phyloP scores from a whole-genome alignment of 2,329 filamentous ascomycete genomes.

The Talaromyces amestolkiae region DNA sequence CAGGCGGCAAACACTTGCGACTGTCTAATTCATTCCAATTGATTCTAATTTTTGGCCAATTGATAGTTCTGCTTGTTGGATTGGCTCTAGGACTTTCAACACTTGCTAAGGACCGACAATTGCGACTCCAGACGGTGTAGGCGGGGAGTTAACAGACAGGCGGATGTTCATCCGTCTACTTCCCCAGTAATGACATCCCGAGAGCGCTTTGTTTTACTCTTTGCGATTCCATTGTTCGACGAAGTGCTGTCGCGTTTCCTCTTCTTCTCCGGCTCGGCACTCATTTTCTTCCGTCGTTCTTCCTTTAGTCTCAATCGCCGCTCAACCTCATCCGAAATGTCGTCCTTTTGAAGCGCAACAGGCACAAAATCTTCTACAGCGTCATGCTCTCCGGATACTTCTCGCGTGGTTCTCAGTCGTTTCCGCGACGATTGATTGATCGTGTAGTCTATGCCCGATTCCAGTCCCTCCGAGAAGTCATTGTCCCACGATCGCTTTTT shows the following conservation, averaged over 20 bases:
- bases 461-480: neutral
- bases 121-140: neutral
- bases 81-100: neutral
- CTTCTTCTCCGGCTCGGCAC: slow-evolving; percentile 39
- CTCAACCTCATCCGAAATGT: slow-evolving; percentile 48
- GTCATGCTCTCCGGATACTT: slow-evolving; percentile 25
- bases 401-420: slow-evolving; percentile 26
- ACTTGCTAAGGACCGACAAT: neutral
- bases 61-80: neutral
- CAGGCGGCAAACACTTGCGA: neutral
- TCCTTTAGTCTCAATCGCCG: slow-evolving; percentile 45
- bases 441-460: neutral
- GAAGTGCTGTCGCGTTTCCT: slow-evolving; percentile 39
- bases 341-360: slow-evolving; percentile 38
- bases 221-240: slow-evolving; percentile 5
- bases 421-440: slow-evolving; percentile 20
- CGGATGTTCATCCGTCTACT: neutral
- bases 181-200: neutral
- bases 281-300: slow-evolving; percentile 33
- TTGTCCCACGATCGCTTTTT: slow-evolving; percentile 13
- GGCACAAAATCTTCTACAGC: slow-evolving; percentile 27
- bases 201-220: neutral
- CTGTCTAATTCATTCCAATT: neutral
- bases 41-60: neutral
- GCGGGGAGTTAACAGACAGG: neutral